Evolutionary conservation across 192 early-diverging fungal species (phyloP).

Genomic region (Backusella sp.): DNA sequence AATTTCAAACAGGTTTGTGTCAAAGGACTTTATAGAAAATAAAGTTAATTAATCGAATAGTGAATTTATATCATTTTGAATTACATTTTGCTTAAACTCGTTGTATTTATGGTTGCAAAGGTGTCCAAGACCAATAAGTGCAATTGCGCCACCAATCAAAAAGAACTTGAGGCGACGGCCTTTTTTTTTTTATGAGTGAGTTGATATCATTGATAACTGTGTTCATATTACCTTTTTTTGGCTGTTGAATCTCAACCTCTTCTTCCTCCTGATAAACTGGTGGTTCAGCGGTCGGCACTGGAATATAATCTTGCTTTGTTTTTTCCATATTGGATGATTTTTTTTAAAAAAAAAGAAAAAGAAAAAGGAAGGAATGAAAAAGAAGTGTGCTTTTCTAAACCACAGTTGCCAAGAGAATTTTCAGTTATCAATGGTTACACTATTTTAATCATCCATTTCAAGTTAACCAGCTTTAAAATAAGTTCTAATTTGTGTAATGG

Average conservation of each 20-base stretch:
- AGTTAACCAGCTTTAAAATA: neutral
- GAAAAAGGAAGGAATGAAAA: neutral
- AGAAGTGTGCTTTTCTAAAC: neutral
- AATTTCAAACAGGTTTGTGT: neutral
- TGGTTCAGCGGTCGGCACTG: neutral
- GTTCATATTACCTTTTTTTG: neutral
- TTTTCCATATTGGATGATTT: neutral
- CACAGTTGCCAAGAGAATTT: conserved; percentile 1
- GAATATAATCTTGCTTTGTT: neutral
- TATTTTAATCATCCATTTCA: neutral
- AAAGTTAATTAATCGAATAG: neutral
- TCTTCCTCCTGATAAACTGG: conserved; percentile 4
- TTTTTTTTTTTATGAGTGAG: neutral
- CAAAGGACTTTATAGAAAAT: neutral
- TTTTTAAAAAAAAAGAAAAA: neutral
- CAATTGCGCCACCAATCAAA: conserved; percentile 13
- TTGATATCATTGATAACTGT: neutral
- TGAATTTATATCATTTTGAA: neutral
- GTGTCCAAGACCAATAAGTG: neutral
- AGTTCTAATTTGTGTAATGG: neutral
- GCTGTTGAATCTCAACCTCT: neutral
- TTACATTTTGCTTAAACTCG: neutral
- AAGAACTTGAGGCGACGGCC: neutral
- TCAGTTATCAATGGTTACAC: neutral
- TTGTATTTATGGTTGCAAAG: conserved; percentile 1